Evolutionary conservation across 1,139 yeast species (phyloP).

Genomic region (Geotrichum phurueaensis): DNA sequence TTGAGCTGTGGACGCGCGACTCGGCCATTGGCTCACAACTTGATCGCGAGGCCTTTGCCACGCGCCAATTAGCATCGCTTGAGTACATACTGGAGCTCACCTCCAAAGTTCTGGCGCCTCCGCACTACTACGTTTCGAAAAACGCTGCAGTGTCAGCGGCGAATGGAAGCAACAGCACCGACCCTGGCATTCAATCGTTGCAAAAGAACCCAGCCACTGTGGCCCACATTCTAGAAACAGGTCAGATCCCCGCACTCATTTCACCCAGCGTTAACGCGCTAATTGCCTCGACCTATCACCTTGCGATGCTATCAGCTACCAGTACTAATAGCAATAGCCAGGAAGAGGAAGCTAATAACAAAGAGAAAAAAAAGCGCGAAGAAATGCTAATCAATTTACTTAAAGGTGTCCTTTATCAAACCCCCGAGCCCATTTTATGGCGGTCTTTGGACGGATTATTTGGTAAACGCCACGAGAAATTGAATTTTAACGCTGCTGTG

Average conservation of each 20-base stretch:
- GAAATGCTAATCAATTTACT: constrained; percentile 12
- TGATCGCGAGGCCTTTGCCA: constrained; percentile 21
- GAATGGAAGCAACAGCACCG: background rate
- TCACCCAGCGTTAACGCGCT: constrained; percentile 22
- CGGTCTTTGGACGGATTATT: constrained; percentile 22
- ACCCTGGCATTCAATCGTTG: background rate
- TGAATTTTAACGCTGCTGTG: constrained; percentile 16
- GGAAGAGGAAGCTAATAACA: background rate
- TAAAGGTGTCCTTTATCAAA: constrained; percentile 20
- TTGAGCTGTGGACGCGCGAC: constrained; percentile 21
- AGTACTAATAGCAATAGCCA: background rate
- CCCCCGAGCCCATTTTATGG: constrained; percentile 24
- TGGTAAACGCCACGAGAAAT: constrained; percentile 18
- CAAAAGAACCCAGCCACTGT: constrained; percentile 11
- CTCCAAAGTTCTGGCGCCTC: constrained; percentile 23
- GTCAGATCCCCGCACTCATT: constrained; percentile 23
- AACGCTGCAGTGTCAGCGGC: constrained; percentile 10
- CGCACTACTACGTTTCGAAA: constrained; percentile 20
- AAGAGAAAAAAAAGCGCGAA: constrained; percentile 1
- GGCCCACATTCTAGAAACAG: constrained; percentile 19
- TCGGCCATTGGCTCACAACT: constrained; percentile 16
- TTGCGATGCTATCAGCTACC: constrained; percentile 6
- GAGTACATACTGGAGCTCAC: constrained; percentile 20
- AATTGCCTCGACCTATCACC: constrained; percentile 17
- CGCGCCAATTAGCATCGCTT: constrained; percentile 12